phyloP scores from a whole-genome alignment of 2,329 filamentous ascomycete species.

The Pseudogymnoascus sp. region DNA sequence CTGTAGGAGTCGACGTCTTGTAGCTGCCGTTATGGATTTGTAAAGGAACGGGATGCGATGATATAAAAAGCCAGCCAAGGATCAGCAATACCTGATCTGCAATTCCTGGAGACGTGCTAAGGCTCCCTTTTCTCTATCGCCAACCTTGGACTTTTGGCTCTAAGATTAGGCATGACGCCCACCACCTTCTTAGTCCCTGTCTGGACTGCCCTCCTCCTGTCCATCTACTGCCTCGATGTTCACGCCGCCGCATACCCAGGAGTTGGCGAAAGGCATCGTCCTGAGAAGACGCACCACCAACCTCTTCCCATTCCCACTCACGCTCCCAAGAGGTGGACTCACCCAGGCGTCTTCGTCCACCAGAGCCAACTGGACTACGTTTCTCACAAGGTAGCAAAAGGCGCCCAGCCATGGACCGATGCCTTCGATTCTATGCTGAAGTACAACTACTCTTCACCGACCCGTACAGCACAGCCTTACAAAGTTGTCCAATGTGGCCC shows the following conservation, averaged over 20 bases:
- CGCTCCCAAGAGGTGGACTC: conserved; percentile 7
- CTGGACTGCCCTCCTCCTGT: background rate
- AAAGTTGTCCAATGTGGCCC: conserved; percentile 24
- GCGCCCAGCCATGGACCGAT: conserved; percentile 12
- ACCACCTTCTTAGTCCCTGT: background rate
- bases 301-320: conserved; percentile 6
- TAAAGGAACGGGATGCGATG: background rate
- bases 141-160: background rate
- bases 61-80: background rate
- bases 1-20: background rate
- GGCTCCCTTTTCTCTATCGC: background rate
- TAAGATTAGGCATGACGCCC: background rate
- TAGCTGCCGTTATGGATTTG: background rate
- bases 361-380: conserved; percentile 9
- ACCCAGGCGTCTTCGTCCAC: conserved; percentile 11
- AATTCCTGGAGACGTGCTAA: background rate
- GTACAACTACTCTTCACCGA: conserved; percentile 10
- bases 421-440: conserved; percentile 16
- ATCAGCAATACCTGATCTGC: background rate
- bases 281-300: background rate
- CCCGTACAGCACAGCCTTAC: conserved; percentile 9
- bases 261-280: background rate
- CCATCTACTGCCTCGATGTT: background rate
- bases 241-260: background rate
- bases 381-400: background rate